Evolutionary conservation across 2,329 filamentous ascomycete genomes (phyloP).

Genomic region (Exophiala phaeomuriformis): DNA sequence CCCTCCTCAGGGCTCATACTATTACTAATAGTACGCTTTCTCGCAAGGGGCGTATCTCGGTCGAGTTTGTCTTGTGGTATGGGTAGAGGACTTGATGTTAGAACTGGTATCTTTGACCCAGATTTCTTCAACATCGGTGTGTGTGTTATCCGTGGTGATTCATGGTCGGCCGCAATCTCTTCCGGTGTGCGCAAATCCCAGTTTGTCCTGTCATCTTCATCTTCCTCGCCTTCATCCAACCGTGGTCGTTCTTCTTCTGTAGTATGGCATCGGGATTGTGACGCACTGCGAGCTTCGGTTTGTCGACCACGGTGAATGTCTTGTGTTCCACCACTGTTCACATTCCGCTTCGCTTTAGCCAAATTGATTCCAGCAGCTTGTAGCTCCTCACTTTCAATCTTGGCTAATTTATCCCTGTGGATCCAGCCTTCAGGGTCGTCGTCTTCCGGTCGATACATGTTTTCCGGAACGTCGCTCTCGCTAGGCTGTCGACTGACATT

Average conservation of each 20-base stretch:
- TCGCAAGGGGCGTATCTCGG: constrained; percentile 60
- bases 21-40: constrained; percentile 51
- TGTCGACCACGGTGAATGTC: constrained; percentile 35
- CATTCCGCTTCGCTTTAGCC: constrained; percentile 35
- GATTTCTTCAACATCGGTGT: constrained; percentile 51
- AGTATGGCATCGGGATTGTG: constrained; percentile 30
- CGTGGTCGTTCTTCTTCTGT: constrained; percentile 33
- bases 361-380: constrained; percentile 42
- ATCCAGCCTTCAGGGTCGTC: constrained; percentile 41
- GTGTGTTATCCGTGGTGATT: constrained; percentile 44
- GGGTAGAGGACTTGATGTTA: constrained; percentile 69
- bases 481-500: constrained; percentile 21
- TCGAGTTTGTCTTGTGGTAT: constrained; percentile 66
- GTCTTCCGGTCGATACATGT: constrained; percentile 29
- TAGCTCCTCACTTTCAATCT: constrained; percentile 45
- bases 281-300: constrained; percentile 28
- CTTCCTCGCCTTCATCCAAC: constrained; percentile 35
- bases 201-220: constrained; percentile 42
- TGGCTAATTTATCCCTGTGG: constrained; percentile 45
- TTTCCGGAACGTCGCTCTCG: constrained; percentile 27
- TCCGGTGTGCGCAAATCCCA: constrained; percentile 73
- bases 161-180: constrained; percentile 58
- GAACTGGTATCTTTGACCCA: constrained; percentile 77
- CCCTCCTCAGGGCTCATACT: constrained; percentile 55
- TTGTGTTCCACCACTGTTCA: constrained; percentile 32